Base-by-base conservation (phyloP, 2,329 filamentous ascomycete genomes). In the Pseudogymnoascus sp. region DNA sequence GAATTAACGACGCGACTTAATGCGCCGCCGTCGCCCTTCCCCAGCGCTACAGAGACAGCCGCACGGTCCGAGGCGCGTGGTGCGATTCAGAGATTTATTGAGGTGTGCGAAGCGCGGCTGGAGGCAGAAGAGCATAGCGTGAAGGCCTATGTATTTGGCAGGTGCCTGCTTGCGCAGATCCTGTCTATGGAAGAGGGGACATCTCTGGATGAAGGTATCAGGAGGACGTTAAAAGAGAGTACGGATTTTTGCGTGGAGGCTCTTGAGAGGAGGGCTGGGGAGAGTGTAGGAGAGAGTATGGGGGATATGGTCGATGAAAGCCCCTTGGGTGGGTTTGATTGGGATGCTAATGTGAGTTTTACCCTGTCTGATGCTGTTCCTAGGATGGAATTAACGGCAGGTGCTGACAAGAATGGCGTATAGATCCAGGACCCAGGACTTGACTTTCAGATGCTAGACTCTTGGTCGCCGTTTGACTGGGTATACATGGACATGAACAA, bases 1-100 rank as follows among this genome's bases (percentile, higher is more conserved):
- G 82, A 84, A 65, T 73, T 82, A 4, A 70, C 80, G 50, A 74
- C 77, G 67, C 75, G 77, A 66, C 75, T 77, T 7, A 73, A 77
- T 60, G 79, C 79, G 40, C 29, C 42, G 6, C 19, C 15, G 56
- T 62, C 60, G 4, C 31, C 31, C 3, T 53, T 63, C 44, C 23
- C 60, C 42, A 42, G 61, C 60, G n/a, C 38, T 61, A 11, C 50
- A 31, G 73, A 77, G 67, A 64, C 17, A 65, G 65, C 1, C 74
- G 75, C 59, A 74, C 74, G 15, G 72, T 70, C 66, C 53, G 9
- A 66, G 53, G 38, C 44, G 64, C 37, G 31, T 37, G 15, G 17
- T 63, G 23, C 50, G 29, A 17, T 44, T 53, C 19, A 59, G 62
- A 67, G 73, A 6, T 68, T 68, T 3, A 68, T 70, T 13, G 67